These are phyloP conservation scores for Ophiocordyceps camponoti-floridani DNA, from an alignment of 2,329 filamentous ascomycete species.

Conservation along the genomic window DNA sequence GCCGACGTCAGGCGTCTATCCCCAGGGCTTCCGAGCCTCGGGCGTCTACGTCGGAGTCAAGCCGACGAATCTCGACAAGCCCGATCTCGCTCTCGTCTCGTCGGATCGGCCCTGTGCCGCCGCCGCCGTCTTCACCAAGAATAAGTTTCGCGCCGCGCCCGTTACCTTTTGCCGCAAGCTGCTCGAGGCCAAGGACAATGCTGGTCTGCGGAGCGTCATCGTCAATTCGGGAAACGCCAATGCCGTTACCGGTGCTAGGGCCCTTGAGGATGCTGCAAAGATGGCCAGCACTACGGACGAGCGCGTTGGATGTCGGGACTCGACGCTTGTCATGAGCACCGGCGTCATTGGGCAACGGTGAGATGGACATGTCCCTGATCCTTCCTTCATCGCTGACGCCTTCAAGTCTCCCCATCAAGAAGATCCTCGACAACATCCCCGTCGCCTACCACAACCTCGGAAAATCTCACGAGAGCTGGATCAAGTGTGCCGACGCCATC, in stretches of 20 bases:
- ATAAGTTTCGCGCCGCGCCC: constrained; percentile 93
- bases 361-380: constrained; percentile 3
- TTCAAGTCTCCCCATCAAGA: constrained; percentile 60
- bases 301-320: constrained; percentile 27
- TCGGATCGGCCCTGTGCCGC: constrained; percentile 76
- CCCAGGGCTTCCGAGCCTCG: constrained; percentile 73
- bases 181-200: constrained; percentile 45
- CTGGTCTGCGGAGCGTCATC: constrained; percentile 62
- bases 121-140: constrained; percentile 91
- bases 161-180: constrained; percentile 70
- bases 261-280: constrained; percentile 66
- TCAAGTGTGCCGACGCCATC: constrained; percentile 73
- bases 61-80: constrained; percentile 75
- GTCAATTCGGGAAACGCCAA: constrained; percentile 96
- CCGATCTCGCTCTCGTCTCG: constrained; percentile 75
- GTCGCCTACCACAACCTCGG: constrained; percentile 55
- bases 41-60: constrained; percentile 90
- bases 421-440: constrained; percentile 72
- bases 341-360: constrained; percentile 90
- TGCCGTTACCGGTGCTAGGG: constrained; percentile 82
- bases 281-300: constrained; percentile 72
- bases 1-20: constrained; percentile 69
- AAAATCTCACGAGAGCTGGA: constrained; percentile 67
- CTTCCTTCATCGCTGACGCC: background rate
- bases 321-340: constrained; percentile 93